phyloP scores from a whole-genome alignment of 192 early-diverging fungal genomes.

The Podila minutissima region DNA sequence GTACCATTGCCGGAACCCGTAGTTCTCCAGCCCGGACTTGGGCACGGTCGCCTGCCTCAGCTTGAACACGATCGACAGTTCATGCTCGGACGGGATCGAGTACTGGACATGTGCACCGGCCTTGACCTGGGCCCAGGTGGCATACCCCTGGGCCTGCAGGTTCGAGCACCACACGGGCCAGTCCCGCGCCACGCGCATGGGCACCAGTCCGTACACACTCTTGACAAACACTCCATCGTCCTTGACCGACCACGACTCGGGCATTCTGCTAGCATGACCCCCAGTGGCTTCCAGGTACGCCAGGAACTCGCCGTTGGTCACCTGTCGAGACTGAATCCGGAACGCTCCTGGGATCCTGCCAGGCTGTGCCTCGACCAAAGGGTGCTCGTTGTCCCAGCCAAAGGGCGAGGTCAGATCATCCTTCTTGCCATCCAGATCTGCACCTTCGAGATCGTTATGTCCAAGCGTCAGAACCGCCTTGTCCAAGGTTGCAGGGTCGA shows the following conservation, averaged over 20 bases:
- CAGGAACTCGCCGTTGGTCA: constrained; percentile 83
- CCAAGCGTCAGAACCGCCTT: constrained; percentile 64
- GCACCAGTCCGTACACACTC: constrained; percentile 74
- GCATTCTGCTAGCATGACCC: constrained; percentile 60
- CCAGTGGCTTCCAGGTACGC: constrained; percentile 57
- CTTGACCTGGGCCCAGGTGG: constrained; percentile 61
- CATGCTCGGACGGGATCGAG: constrained; percentile 79
- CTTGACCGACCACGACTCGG: constrained; percentile 56
- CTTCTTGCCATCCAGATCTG: constrained; percentile 53
- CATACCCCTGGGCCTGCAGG: constrained; percentile 78
- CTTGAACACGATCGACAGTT: constrained; percentile 61
- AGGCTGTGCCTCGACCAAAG: constrained; percentile 42
- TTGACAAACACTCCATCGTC: constrained; percentile 55
- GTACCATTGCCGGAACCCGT: constrained; percentile 76
- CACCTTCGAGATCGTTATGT: constrained; percentile 64
- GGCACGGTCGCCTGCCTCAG: constrained; percentile 37
- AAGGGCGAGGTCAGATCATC: constrained; percentile 51
- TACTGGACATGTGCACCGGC: background rate
- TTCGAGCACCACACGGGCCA: constrained; percentile 82
- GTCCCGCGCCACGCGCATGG: constrained; percentile 56
- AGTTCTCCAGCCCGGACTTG: constrained; percentile 61
- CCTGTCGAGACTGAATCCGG: constrained; percentile 78
- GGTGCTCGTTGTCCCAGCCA: constrained; percentile 95
- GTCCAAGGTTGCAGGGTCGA: constrained; percentile 27
- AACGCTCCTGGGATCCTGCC: constrained; percentile 54